Conservation (phyloP, 1,139 yeast genomes). For the Tardiomyces depauwii region DNA sequence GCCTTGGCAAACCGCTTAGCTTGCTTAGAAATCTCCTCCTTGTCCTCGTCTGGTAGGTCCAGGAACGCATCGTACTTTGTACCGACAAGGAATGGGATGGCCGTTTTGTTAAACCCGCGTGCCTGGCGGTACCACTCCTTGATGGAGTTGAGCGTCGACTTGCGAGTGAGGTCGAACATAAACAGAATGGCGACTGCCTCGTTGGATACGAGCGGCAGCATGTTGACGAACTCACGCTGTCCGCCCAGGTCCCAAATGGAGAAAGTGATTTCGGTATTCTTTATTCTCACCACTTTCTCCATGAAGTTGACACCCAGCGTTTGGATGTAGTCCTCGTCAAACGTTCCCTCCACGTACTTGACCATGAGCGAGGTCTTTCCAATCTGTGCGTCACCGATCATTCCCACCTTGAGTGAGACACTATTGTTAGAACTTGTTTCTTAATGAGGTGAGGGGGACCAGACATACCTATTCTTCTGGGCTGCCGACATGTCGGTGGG, state of each 20-base stretch:
- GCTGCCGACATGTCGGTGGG: slow-evolving; percentile 19
- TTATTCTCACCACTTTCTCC: slow-evolving; percentile 80
- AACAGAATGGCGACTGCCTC: slow-evolving; percentile 92
- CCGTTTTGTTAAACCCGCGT: slow-evolving; percentile 78
- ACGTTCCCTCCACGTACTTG: slow-evolving; percentile 88
- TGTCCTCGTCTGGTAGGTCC: slow-evolving; percentile 70
- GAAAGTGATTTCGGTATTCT: slow-evolving; percentile 83
- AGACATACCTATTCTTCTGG: slow-evolving; percentile 11
- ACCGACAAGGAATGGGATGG: slow-evolving; percentile 87
- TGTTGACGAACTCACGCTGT: slow-evolving; percentile 87
- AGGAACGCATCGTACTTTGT: slow-evolving; percentile 88
- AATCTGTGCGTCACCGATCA: slow-evolving; percentile 95
- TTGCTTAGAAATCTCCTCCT: slow-evolving; percentile 72
- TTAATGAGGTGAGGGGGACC: background rate
- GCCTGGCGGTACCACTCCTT: slow-evolving; percentile 96
- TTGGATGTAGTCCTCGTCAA: slow-evolving; percentile 86
- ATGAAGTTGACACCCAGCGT: slow-evolving; percentile 92
- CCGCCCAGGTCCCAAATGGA: slow-evolving; percentile 98
- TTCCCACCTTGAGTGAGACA: slow-evolving; percentile 82
- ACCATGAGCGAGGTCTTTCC: slow-evolving; percentile 98
- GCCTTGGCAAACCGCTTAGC: slow-evolving; percentile 84
- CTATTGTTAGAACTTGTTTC: slow-evolving; percentile 11
- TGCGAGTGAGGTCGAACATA: slow-evolving; percentile 85
- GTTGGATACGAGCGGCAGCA: slow-evolving; percentile 88
- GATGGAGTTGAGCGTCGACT: slow-evolving; percentile 72